These are phyloP conservation scores for Candida pseudofarinosa DNA, from an alignment of 805 yeast species.

Conservation along the genomic window DNA sequence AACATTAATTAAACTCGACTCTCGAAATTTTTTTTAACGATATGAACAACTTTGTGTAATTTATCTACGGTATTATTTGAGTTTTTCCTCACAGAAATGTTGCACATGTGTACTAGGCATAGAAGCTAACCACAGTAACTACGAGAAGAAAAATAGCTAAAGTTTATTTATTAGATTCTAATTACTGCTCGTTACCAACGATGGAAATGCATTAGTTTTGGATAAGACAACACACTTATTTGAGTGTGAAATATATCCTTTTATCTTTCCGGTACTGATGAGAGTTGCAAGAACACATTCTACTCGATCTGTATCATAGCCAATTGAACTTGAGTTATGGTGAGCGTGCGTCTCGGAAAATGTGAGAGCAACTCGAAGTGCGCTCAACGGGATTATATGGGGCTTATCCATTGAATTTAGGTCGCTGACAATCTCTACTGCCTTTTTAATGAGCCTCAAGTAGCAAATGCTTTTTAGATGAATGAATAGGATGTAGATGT, in stretches of 20 bases:
- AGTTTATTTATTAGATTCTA: too few species aligned
- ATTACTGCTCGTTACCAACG: too few species aligned
- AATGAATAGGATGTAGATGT: constrained; percentile 58
- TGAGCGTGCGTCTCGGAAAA: constrained; percentile 18
- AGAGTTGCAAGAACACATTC: constrained; percentile 69
- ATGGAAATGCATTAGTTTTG: constrained; percentile 72
- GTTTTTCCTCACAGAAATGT: too few species aligned
- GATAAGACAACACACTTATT: constrained; percentile 72
- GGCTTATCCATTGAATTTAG: constrained; percentile 24
- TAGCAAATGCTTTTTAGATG: constrained; percentile 48
- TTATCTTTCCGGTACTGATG: constrained; percentile 56
- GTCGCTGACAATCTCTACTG: constrained; percentile 17
- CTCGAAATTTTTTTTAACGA: not conserved
- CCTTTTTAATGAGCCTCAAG: constrained; percentile 46
- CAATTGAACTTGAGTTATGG: constrained; percentile 1
- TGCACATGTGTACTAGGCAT: too few species aligned
- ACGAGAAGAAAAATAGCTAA: too few species aligned
- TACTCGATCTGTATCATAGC: constrained; percentile 42
- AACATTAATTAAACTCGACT: not conserved
- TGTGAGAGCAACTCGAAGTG: constrained; percentile 43
- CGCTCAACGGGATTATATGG: constrained; percentile 38
- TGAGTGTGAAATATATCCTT: constrained; percentile 80
- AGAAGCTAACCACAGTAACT: too few species aligned
- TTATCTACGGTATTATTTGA: too few species aligned
- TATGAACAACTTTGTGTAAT: not conserved